Evolutionary conservation across 495 filamentous ascomycete genomes (phyloP).

Genomic region (Aspergillus egyptiacus): DNA sequence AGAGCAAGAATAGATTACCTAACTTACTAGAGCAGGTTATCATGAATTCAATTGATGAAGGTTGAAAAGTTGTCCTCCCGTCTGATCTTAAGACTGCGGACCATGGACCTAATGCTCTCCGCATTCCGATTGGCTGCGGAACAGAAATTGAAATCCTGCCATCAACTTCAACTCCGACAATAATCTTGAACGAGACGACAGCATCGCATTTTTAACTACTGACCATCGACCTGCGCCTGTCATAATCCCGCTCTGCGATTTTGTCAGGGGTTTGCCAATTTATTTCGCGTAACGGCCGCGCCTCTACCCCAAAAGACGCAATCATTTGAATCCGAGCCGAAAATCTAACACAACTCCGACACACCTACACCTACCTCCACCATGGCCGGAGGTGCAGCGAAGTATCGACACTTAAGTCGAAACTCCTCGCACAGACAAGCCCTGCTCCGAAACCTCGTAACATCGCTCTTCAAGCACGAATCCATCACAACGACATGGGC

Average conservation of each 20-base stretch:
- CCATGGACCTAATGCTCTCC: conserved; percentile 25
- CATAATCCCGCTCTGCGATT: too few species aligned
- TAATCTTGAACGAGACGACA: background rate
- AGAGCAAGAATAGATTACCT: background rate
- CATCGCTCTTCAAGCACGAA: conserved; percentile 89
- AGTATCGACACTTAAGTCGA: conserved; percentile 83
- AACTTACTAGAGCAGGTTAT: background rate
- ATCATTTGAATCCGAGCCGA: background rate
- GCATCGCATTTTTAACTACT: background rate
- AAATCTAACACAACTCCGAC: background rate
- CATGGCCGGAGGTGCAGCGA: conserved; percentile 76
- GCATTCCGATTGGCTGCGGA: conserved; percentile 40
- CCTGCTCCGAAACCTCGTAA: conserved; percentile 91
- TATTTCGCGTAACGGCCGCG: too few species aligned
- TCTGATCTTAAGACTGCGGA: conserved; percentile 13
- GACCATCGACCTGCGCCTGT: background rate
- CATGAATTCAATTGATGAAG: background rate
- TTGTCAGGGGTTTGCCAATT: too few species aligned
- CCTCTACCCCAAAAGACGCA: too few species aligned
- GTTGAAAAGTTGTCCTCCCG: background rate
- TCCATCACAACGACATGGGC: conserved; percentile 89
- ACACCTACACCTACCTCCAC: background rate
- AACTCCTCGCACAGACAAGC: conserved; percentile 81
- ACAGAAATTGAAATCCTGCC: conserved; percentile 26
- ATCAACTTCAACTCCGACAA: conserved; percentile 17